These are phyloP conservation scores for Gentiana dahurica DNA, from an alignment of 257 asterid species.

Conservation along the genomic window DNA sequence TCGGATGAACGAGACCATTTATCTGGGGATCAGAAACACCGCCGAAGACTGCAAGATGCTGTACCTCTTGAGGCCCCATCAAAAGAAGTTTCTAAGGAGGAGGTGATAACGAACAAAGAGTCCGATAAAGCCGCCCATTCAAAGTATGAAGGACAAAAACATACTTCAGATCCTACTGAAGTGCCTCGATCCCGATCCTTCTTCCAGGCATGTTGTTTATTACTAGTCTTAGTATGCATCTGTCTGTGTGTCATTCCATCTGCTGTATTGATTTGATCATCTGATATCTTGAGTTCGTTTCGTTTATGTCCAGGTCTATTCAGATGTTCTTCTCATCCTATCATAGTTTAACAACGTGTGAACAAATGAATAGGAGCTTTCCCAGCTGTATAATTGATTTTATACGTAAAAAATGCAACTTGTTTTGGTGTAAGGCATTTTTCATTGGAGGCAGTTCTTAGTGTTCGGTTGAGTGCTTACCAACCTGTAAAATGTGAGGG, in stretches of 20 bases:
- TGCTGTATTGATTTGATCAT: not conserved
- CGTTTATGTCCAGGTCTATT: slow-evolving; percentile 16
- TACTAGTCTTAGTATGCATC: not conserved
- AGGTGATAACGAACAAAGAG: slow-evolving; percentile 26
- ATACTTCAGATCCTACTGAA: slow-evolving; percentile 34
- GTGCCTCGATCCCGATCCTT: slow-evolving; percentile 37
- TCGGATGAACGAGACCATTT: slow-evolving; percentile 26
- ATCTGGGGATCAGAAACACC: slow-evolving; percentile 37
- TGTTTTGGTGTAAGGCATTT: not conserved
- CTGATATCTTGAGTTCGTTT: slow-evolving; percentile 13
- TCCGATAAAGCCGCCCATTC: slow-evolving; percentile 22
- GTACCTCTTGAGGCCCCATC: slow-evolving; percentile 41
- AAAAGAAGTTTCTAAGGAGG: slow-evolving; percentile 31
- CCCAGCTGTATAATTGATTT: slow-evolving; percentile 3
- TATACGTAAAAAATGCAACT: slow-evolving; percentile 5
- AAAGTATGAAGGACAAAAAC: slow-evolving; percentile 25
- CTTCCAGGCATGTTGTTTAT: slow-evolving; percentile 44
- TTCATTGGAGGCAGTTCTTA: slow-evolving; percentile 5
- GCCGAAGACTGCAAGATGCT: slow-evolving; percentile 40
- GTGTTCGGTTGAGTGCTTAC: not conserved
- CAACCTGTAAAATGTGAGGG: not conserved
- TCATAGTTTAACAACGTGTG: slow-evolving; percentile 10
- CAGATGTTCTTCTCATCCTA: slow-evolving; percentile 17
- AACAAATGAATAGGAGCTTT: slow-evolving; percentile 8
- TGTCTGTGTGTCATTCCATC: not conserved